Conservation (phyloP, 768 basidiomycete genomes). For the Pleurotus salmoneostramineus region DNA sequence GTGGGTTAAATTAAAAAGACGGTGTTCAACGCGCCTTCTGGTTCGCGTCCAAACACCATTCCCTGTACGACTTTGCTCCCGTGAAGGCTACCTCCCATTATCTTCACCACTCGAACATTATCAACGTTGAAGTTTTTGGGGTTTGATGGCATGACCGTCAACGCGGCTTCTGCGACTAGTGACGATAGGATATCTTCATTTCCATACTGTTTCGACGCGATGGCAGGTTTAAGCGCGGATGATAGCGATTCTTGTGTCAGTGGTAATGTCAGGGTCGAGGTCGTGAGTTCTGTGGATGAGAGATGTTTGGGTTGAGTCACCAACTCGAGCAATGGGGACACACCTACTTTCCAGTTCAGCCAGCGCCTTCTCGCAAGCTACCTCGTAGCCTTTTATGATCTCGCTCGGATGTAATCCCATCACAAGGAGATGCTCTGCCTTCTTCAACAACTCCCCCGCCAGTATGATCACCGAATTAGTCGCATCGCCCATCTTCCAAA, state of each 20-base stretch:
- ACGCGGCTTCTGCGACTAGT: conserved; percentile 90
- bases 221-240: conserved; percentile 81
- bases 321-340: neutral
- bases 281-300: conserved; percentile 55
- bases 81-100: conserved; percentile 89
- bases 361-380: conserved; percentile 80
- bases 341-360: conserved; percentile 87
- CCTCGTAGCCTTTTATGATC: conserved; percentile 91
- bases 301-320: conserved; percentile 11
- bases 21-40: conserved; percentile 59
- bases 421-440: conserved; percentile 85
- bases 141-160: conserved; percentile 87
- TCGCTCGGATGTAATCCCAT: conserved; percentile 99
- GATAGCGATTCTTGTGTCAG: conserved; percentile 66
- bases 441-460: conserved; percentile 92
- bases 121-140: conserved; percentile 96
- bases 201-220: conserved; percentile 97
- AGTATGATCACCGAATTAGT: conserved; percentile 95
- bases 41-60: conserved; percentile 97
- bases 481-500: conserved; percentile 88
- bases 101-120: conserved; percentile 97
- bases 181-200: conserved; percentile 77
- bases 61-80: conserved; percentile 88
- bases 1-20: no score
- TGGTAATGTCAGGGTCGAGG: conserved; percentile 65